phyloP scores from a whole-genome alignment of 306 rosid genomes.

The Vicia faba region DNA sequence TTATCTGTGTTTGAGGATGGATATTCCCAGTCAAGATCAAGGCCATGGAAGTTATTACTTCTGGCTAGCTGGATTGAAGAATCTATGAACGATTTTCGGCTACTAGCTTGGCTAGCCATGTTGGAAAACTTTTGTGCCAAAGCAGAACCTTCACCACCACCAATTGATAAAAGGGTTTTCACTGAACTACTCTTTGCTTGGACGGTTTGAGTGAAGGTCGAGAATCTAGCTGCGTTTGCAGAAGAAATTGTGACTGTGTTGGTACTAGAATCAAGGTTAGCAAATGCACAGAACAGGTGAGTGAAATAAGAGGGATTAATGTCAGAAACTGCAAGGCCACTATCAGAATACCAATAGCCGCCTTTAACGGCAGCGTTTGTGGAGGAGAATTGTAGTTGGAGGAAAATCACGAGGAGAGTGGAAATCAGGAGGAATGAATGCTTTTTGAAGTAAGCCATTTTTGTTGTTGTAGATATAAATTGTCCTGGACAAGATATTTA shows the following conservation, averaged over 20 bases:
- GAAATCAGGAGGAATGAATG: slow-evolving; percentile 9
- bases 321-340: slow-evolving; percentile 38
- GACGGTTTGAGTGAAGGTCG: slow-evolving; percentile 40
- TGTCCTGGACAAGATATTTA: background rate
- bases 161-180: slow-evolving; percentile 47
- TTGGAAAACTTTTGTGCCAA: background rate
- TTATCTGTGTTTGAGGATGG: slow-evolving; percentile 36
- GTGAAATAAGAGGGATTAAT: slow-evolving; percentile 48
- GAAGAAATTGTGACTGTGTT: slow-evolving; percentile 39
- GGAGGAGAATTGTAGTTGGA: background rate
- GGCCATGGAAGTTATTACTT: slow-evolving; percentile 44
- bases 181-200: slow-evolving; percentile 46
- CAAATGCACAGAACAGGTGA: slow-evolving; percentile 50
- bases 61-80: slow-evolving; percentile 55
- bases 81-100: slow-evolving; percentile 53
- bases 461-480: background rate
- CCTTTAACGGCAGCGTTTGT: slow-evolving; percentile 48
- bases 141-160: slow-evolving; percentile 32
- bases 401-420: slow-evolving; percentile 6
- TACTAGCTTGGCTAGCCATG: slow-evolving; percentile 35
- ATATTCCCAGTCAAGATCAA: slow-evolving; percentile 54
- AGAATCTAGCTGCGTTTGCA: slow-evolving; percentile 36
- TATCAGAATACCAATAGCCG: slow-evolving; percentile 47
- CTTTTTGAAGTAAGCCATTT: slow-evolving; percentile 14
- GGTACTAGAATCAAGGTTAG: slow-evolving; percentile 32